phyloP scores from a whole-genome alignment of 2,329 filamentous ascomycete species.

The Thelonectria rubi region DNA sequence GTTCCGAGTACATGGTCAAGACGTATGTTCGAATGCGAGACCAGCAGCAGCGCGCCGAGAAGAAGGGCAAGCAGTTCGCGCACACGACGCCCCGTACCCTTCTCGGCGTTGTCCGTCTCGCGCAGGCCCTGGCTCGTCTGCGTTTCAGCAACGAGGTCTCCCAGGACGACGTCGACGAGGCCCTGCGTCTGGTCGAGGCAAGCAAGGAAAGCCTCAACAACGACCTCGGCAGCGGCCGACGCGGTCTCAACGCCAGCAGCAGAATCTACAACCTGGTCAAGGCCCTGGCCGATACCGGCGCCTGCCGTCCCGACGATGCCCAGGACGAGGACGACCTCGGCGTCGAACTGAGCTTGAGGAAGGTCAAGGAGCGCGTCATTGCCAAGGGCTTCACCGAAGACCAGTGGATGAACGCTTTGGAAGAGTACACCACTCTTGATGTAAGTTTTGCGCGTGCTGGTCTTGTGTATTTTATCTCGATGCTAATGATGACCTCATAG shows the following conservation, averaged over 20 bases:
- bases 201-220: constrained; percentile 90
- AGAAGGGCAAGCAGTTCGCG: constrained; percentile 88
- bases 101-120: constrained; percentile 89
- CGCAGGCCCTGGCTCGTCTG: constrained; percentile 91
- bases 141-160: constrained; percentile 87
- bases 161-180: constrained; percentile 95
- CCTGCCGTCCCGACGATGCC: constrained; percentile 77
- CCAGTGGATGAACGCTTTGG: constrained; percentile 85
- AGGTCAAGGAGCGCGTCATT: constrained; percentile 89
- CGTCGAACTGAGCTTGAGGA: constrained; percentile 82
- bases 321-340: constrained; percentile 63
- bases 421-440: constrained; percentile 88
- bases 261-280: constrained; percentile 97
- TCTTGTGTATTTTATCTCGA: neutral
- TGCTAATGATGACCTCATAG: constrained; percentile 59
- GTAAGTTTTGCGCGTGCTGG: constrained; percentile 72
- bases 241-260: constrained; percentile 81
- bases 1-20: constrained; percentile 96
- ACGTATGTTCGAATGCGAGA: constrained; percentile 96
- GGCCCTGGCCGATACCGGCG: constrained; percentile 84
- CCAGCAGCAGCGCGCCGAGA: constrained; percentile 90
- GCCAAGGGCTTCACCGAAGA: constrained; percentile 97
- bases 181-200: constrained; percentile 87
- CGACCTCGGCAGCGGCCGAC: constrained; percentile 67
- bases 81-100: constrained; percentile 95